These are phyloP conservation scores for Phytophthora sp. DNA, from an alignment of 352 stramenopile genomes.

Conservation along the genomic window DNA sequence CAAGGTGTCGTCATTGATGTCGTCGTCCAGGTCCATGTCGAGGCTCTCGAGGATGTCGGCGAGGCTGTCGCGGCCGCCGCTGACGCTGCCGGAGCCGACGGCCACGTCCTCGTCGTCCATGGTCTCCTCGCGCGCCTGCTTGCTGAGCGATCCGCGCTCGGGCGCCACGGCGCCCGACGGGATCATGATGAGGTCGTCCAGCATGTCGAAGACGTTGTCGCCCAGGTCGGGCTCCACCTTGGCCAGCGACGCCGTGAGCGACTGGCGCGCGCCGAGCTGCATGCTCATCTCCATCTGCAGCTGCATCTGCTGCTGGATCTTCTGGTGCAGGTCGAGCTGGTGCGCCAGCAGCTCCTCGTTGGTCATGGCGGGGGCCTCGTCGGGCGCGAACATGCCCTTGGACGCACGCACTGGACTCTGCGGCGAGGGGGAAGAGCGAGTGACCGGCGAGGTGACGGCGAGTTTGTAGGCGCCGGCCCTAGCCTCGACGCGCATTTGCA, in stretches of 20 bases:
- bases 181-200: conserved; percentile 89
- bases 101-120: conserved; percentile 40
- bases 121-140: conserved; percentile 50
- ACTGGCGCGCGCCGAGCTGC: conserved; percentile 59
- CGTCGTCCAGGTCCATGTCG: conserved; percentile 87
- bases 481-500: not conserved
- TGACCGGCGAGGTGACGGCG: conserved; percentile 8
- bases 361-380: conserved; percentile 53
- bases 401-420: conserved; percentile 8
- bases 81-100: conserved; percentile 36
- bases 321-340: conserved; percentile 82
- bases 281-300: conserved; percentile 87
- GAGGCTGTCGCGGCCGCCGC: conserved; percentile 64
- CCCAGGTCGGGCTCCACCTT: conserved; percentile 83
- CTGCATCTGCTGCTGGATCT: conserved; percentile 89
- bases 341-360: conserved; percentile 82
- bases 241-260: conserved; percentile 61
- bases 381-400: conserved; percentile 17
- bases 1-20: conserved; percentile 55
- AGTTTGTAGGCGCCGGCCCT: conserved; percentile 9
- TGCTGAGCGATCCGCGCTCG: conserved; percentile 71
- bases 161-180: conserved; percentile 52
- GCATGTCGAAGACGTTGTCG: conserved; percentile 90
- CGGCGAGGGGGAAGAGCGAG: conserved; percentile 19
- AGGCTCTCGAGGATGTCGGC: conserved; percentile 86